Percentiles rank a stretch among this genome's conserved stretches.
phyloP scores from a whole-genome alignment of 2,329 filamentous ascomycete species.

The Lasiodiplodia sp. region DNA sequence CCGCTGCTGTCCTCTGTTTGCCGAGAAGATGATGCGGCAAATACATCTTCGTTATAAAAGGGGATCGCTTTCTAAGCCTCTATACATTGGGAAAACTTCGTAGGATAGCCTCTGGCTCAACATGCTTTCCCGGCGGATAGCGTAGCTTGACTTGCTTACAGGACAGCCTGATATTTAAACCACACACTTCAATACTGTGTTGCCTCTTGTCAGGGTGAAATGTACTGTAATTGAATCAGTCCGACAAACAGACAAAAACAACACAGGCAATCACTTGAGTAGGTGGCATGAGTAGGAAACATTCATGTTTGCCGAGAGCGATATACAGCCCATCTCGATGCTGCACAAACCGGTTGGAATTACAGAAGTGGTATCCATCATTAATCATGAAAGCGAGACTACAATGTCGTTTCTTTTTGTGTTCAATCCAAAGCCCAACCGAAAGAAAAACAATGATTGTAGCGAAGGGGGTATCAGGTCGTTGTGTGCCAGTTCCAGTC shows the following conservation, averaged over 20 bases:
- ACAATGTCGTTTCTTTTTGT: not conserved
- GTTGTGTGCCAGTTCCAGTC: slow-evolving; percentile 7
- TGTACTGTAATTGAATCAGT: not conserved
- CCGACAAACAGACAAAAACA: not conserved
- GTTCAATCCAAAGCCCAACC: not conserved
- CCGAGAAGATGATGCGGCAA: not conserved
- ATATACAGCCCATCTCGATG: not conserved
- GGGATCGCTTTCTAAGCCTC: too few relatives aligned
- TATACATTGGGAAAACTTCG: not conserved
- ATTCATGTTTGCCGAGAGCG: not conserved
- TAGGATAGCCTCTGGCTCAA: not conserved
- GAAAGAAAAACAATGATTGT: slow-evolving; percentile 10
- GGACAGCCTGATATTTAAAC: not conserved
- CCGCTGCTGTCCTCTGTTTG: not conserved
- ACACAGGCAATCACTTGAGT: not conserved
- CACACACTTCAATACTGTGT: not conserved
- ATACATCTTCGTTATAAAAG: not conserved
- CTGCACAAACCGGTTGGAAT: not conserved
- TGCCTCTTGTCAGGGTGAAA: not conserved
- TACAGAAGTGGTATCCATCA: not conserved
- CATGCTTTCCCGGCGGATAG: not conserved
- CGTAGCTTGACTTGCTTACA: not conserved
- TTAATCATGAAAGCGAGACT: slow-evolving; percentile 1
- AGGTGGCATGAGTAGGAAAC: not conserved
- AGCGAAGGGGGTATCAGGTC: slow-evolving; percentile 29